These are phyloP conservation scores for Yarrowia bubula DNA, from an alignment of 805 yeast species.

Conservation along the genomic window DNA sequence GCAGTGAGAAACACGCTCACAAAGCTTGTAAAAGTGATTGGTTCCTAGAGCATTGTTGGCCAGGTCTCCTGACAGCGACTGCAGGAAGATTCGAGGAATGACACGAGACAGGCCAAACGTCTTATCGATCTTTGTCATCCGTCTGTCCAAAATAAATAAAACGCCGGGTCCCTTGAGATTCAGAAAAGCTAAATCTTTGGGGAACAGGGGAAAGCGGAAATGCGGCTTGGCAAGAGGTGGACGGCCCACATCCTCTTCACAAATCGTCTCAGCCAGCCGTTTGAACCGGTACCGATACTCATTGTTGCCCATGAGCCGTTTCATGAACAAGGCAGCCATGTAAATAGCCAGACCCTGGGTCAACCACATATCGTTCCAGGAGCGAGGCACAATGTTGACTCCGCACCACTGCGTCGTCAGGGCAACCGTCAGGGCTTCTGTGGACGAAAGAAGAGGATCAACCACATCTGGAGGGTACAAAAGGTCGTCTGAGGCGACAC, in stretches of 20 bases:
- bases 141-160: slow-evolving; percentile 73
- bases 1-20: slow-evolving; percentile 90
- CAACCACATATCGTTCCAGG: slow-evolving; percentile 83
- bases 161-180: slow-evolving; percentile 83
- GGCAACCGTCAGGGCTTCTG: slow-evolving; percentile 65
- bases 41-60: slow-evolving; percentile 75
- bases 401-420: slow-evolving; percentile 93
- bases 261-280: slow-evolving; percentile 59
- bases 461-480: slow-evolving; percentile 71
- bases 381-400: slow-evolving; percentile 78
- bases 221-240: slow-evolving; percentile 77
- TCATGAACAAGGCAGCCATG: slow-evolving; percentile 73
- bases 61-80: slow-evolving; percentile 93
- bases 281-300: slow-evolving; percentile 74
- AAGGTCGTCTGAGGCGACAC: slow-evolving; percentile 57
- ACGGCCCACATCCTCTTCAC: slow-evolving; percentile 67
- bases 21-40: slow-evolving; percentile 83
- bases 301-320: slow-evolving; percentile 74
- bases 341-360: slow-evolving; percentile 79
- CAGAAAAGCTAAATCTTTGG: slow-evolving; percentile 64
- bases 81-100: slow-evolving; percentile 83
- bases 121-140: slow-evolving; percentile 95
- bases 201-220: slow-evolving; percentile 61
- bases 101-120: slow-evolving; percentile 90
- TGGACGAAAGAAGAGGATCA: slow-evolving; percentile 71